Conservation (phyloP, 495 filamentous ascomycete genomes). For the Lophiostoma macrostomum region DNA sequence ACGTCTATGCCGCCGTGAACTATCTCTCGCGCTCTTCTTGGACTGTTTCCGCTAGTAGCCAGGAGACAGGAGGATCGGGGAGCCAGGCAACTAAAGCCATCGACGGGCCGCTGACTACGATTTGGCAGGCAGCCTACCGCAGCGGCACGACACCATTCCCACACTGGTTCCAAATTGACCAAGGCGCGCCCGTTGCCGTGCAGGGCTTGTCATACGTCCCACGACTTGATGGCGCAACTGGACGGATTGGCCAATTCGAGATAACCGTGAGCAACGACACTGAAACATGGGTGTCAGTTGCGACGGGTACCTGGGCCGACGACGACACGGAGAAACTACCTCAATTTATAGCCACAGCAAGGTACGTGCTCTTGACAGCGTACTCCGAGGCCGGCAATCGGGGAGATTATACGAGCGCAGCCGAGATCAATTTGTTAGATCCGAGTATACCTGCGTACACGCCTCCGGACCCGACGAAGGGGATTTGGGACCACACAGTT, state of each 20-base stretch:
- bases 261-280: slow-evolving; percentile 43
- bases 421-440: slow-evolving; percentile 32
- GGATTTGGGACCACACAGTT: slow-evolving; percentile 51
- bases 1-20: slow-evolving; percentile 9
- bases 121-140: slow-evolving; percentile 20
- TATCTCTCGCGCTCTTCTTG: slow-evolving; percentile 5
- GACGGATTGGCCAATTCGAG: slow-evolving; percentile 43
- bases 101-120: slow-evolving; percentile 9
- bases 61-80: neutral
- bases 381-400: slow-evolving; percentile 42
- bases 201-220: slow-evolving; percentile 32
- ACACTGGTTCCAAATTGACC: slow-evolving; percentile 25
- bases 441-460: neutral
- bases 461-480: slow-evolving; percentile 38
- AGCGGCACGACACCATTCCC: slow-evolving; percentile 4
- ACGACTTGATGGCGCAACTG: slow-evolving; percentile 36
- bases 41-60: slow-evolving; percentile 18
- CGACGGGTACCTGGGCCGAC: slow-evolving; percentile 48
- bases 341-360: slow-evolving; percentile 43
- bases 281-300: slow-evolving; percentile 37
- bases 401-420: slow-evolving; percentile 39
- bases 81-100: slow-evolving; percentile 9
- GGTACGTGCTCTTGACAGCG: slow-evolving; percentile 45
- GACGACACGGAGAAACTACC: slow-evolving; percentile 42
- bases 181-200: neutral